These are phyloP conservation scores for Pleurotus djamor DNA, from an alignment of 768 basidiomycete genomes.

Conservation along the genomic window DNA sequence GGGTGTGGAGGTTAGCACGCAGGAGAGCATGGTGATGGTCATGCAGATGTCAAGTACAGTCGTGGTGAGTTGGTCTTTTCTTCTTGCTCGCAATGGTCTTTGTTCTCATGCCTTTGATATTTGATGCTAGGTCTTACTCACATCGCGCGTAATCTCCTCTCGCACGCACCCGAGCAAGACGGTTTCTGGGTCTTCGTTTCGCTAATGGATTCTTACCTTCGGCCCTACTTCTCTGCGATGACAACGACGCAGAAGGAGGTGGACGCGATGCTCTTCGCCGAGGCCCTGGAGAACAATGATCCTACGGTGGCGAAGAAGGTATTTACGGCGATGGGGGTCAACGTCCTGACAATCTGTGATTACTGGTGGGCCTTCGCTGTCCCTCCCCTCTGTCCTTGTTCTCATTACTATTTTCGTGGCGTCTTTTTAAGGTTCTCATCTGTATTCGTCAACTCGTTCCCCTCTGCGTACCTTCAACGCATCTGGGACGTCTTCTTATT, in stretches of 20 bases:
- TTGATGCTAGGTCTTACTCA: slow-evolving; percentile 54
- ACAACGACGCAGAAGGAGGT: slow-evolving; percentile 67
- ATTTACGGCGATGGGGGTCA: slow-evolving; percentile 60
- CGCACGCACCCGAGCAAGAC: slow-evolving; percentile 82
- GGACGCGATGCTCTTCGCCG: slow-evolving; percentile 68
- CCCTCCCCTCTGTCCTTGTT: background rate
- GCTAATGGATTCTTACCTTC: slow-evolving; percentile 82
- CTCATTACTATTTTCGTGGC: background rate
- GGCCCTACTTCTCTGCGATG: slow-evolving; percentile 64
- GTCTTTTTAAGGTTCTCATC: slow-evolving; percentile 58
- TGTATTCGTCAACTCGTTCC: slow-evolving; percentile 67
- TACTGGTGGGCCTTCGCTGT: slow-evolving; percentile 49
- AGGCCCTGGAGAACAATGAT: slow-evolving; percentile 66
- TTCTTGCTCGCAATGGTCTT: no score
- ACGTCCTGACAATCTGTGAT: slow-evolving; percentile 54
- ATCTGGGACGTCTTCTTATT: slow-evolving; percentile 84
- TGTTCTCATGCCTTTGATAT: background rate
- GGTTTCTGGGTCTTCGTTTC: slow-evolving; percentile 91
- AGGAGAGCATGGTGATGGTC: slow-evolving; percentile 54
- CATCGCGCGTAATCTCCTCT: slow-evolving; percentile 53
- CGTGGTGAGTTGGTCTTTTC: slow-evolving; percentile 39
- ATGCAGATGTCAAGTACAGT: slow-evolving; percentile 74
- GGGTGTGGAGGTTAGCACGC: slow-evolving; percentile 55
- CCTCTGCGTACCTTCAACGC: slow-evolving; percentile 62
- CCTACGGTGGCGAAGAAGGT: slow-evolving; percentile 60